These are phyloP conservation scores for Mucuna pruriens DNA, from an alignment of 306 rosid genomes.

Conservation along the genomic window DNA sequence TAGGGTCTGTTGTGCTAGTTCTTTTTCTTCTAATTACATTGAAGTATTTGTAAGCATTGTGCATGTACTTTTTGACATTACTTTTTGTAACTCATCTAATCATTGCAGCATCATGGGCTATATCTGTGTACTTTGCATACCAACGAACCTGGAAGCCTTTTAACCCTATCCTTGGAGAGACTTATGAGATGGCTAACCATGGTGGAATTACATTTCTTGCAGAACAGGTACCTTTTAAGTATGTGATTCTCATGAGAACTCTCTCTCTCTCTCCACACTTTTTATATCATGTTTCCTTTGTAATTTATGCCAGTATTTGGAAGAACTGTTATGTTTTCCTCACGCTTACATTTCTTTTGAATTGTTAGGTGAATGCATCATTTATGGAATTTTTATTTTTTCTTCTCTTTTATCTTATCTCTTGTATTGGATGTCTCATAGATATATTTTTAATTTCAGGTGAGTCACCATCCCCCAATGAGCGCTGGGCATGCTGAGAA, in stretches of 20 bases:
- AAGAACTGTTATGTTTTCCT: slow-evolving; percentile 24
- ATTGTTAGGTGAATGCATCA: neutral
- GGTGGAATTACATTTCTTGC: slow-evolving; percentile 77
- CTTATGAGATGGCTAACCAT: slow-evolving; percentile 86
- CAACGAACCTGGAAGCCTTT: slow-evolving; percentile 99
- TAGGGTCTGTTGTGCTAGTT: neutral
- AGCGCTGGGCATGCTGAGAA: slow-evolving; percentile 94
- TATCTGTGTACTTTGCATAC: slow-evolving; percentile 90
- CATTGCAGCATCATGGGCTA: slow-evolving; percentile 90
- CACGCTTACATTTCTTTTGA: slow-evolving; percentile 6
- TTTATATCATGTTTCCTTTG: slow-evolving; percentile 4
- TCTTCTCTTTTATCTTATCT: neutral
- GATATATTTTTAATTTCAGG: slow-evolving; percentile 51
- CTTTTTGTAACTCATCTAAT: slow-evolving; percentile 13
- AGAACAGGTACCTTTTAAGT: slow-evolving; percentile 76
- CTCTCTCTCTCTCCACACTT: neutral
- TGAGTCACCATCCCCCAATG: slow-evolving; percentile 98
- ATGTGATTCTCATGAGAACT: slow-evolving; percentile 21
- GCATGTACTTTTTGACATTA: slow-evolving; percentile 20
- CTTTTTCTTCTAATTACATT: slow-evolving; percentile 21
- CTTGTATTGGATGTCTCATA: neutral
- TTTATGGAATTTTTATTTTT: neutral
- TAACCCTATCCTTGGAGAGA: slow-evolving; percentile 97
- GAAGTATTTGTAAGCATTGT: neutral
- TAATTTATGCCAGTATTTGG: slow-evolving; percentile 4